These are phyloP conservation scores for Cladosporium sp. DNA, from an alignment of 2,329 filamentous ascomycete genomes.

Conservation along the genomic window DNA sequence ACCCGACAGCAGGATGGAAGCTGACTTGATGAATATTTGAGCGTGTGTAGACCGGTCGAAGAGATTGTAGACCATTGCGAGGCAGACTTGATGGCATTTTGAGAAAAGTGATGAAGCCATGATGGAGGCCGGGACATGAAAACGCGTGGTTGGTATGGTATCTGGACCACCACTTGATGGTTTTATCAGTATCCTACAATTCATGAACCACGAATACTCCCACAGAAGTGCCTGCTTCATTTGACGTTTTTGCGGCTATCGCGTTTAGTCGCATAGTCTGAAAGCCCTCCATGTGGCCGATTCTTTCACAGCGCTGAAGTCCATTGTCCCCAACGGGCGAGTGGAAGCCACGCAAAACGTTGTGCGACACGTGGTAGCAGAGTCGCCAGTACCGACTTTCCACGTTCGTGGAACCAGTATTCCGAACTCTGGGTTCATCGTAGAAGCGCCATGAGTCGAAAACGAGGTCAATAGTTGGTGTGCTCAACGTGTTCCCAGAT, in stretches of 20 bases:
- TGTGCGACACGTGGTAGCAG: not conserved
- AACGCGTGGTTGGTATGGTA: constrained; percentile 1
- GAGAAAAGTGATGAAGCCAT: not conserved
- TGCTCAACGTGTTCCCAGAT: not conserved
- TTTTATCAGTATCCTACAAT: not conserved
- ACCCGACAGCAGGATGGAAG: not conserved
- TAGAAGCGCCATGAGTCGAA: constrained; percentile 9
- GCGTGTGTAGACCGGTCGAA: not conserved
- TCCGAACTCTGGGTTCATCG: not conserved
- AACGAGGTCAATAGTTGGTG: not conserved
- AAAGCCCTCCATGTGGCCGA: not conserved
- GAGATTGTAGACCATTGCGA: not conserved
- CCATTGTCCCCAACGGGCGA: not conserved
- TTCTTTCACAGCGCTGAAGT: not conserved
- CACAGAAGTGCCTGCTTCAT: not conserved
- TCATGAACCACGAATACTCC: not conserved
- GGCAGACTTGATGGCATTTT: not conserved
- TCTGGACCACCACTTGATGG: not conserved
- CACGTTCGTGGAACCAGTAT: no score
- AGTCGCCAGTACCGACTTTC: not conserved
- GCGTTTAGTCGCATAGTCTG: not conserved
- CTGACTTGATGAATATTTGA: not conserved
- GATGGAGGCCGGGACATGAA: not conserved
- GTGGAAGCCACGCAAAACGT: not conserved
- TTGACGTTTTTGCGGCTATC: not conserved